Base-by-base conservation (phyloP, 192 early-diverging fungal species). In the Oehlia diaphana region DNA sequence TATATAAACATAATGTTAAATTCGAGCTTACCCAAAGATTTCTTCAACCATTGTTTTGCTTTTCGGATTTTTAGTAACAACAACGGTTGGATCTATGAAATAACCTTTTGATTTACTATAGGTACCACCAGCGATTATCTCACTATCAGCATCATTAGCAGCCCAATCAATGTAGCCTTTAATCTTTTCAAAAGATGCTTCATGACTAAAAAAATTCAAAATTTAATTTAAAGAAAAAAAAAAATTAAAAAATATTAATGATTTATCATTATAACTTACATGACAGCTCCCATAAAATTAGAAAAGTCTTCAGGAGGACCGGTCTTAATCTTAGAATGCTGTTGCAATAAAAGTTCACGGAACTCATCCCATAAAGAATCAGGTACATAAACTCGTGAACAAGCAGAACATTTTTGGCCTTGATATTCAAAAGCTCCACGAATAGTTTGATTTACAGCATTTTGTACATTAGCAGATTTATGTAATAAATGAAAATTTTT, bases 401-500 rank as follows among this genome's bases (percentile, higher is more conserved):
- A 94, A 33, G 98, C 98, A 72, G 95, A 96, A 88, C 98, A 99
- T 89, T 99, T 99, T 86, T 99, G 98, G 50, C 98, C 98, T 84
- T 94, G 93, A 93, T 93, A 99, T 90, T 99, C 98, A 83, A 99
- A 99, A 0, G 95, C 89, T 21, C 90, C 92, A 70, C 98, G 93
- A 80, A 99, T 92, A 49, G 98, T 98, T 85, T 95, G 93, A 80
- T 93, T 77, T 80, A 93, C 98, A 16, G 94, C 96, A 62, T 91
- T 89, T 49, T 86, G 87, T 37, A 93, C 86, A 85, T 94, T 91
- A 62, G 92, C 95, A 70, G 83, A 81, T 81, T 93, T 89, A 86
- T 98, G 96, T 65, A 98, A 82, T 74, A 99, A 86, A 82, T 99
- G 98, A 91, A 96, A 97, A 92, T 99, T 99, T 89, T 99, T 99